phyloP scores from a whole-genome alignment of 2,329 filamentous ascomycete species.

The Colletotrichum sp. region DNA sequence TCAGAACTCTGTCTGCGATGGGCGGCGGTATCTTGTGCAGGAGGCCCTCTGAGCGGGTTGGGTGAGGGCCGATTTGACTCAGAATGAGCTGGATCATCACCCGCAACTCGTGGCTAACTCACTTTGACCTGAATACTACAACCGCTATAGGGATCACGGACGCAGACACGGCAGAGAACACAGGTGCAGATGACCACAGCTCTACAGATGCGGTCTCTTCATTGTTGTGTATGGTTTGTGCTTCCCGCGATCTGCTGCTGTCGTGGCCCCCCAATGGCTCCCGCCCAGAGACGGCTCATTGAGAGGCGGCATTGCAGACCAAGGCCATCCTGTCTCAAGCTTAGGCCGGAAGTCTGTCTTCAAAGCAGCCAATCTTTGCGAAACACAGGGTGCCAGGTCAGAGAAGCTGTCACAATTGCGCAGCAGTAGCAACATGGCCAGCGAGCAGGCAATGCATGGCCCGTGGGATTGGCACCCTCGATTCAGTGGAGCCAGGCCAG shows the following conservation, averaged over 20 bases:
- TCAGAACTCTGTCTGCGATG: not conserved
- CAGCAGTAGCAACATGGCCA: not conserved
- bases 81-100: not conserved
- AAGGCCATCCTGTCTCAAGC: not conserved
- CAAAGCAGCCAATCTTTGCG: conserved; percentile 6
- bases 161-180: not conserved
- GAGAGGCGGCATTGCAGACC: not conserved
- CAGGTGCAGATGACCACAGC: not conserved
- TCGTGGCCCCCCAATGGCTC: not conserved
- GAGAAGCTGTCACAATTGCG: not conserved
- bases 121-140: not conserved
- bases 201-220: not conserved
- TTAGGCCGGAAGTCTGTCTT: not conserved
- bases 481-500: not conserved
- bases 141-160: not conserved
- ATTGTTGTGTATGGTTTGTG: not conserved
- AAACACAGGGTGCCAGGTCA: conserved; percentile 13
- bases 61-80: not conserved
- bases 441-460: not conserved
- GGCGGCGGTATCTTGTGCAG: not conserved
- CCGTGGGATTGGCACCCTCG: conserved; percentile 6
- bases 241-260: not conserved
- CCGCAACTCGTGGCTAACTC: not conserved
- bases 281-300: not conserved
- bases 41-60: not conserved